Evolutionary conservation across 2,329 filamentous ascomycete species (phyloP), one percentile per base, ranked within the genome.

Genomic region (Pseudocercospora musae): DNA sequence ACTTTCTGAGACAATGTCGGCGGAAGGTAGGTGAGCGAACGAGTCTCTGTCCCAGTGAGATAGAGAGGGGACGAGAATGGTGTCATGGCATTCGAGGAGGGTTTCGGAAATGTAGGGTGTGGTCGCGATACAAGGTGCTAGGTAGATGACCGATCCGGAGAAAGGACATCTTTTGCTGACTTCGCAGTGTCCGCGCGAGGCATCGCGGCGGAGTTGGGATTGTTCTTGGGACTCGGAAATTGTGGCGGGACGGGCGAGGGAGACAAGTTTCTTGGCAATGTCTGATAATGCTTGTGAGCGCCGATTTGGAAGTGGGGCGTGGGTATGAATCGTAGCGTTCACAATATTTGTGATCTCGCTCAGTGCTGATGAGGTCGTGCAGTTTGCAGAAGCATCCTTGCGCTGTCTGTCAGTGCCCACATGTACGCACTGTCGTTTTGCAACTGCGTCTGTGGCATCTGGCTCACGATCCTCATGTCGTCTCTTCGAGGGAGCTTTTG

Each of bases 11-110:
- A 74, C 70, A 1, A 64, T 71, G 3, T 64, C 62, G 1, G 65
- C 63, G 6, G 61, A 46, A 6, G 56, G 56, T 2, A 62, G 40
- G 46, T 71, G 63, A 8, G 65, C 59, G 64, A 69, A 70, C 27
- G 66, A 69, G 37, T 73, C 68, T 23, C 73, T 71, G 20, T 72
- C 66, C 74, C 73, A 76, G 56, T 75, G 63, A 0, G 18, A n/a
- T 7, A 74, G 57, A 9, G 52, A 44, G 1, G 60, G 42, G 6
- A 57, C 48, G 21, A 67, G 23, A 9, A 59, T 25, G 18, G 62
- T 42, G 40, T 63, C 49, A 63, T 75, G 72, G 7, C 29, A 23
- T 9, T 59, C 29, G 6, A 75, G 62, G 9, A 75, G 69, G 57
- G 71, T 65, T 18, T 73, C 63, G 10, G 64, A 64, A 44, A 75